A percentile compares a stretch with the other conserved stretches of the same genome.
These are phyloP conservation scores for Kentomonas sorsogonicus DNA, from an alignment of 208 protist species.

Conservation along the genomic window DNA sequence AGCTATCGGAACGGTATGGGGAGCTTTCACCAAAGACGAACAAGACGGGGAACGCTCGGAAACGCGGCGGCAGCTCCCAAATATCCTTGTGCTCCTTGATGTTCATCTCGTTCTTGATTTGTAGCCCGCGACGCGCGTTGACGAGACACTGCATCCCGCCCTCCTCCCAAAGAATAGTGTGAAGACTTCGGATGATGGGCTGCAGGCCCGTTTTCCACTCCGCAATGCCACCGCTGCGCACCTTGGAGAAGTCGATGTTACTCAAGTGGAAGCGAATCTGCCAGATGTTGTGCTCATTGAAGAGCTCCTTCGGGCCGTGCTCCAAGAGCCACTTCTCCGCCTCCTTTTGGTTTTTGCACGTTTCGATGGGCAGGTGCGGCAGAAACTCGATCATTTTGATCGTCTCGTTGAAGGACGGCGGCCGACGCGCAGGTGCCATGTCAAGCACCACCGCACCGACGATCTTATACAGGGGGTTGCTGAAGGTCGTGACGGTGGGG, in stretches of 20 bases:
- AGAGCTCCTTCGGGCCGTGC: slow-evolving; percentile 27
- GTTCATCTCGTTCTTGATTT: slow-evolving; percentile 14
- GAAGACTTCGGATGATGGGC: slow-evolving; percentile 29
- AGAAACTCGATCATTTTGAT: slow-evolving; percentile 32
- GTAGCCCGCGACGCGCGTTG: slow-evolving; percentile 10
- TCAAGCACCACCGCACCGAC: slow-evolving; percentile 36
- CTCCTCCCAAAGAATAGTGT: slow-evolving; percentile 25
- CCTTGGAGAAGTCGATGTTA: slow-evolving; percentile 23
- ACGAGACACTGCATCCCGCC: slow-evolving; percentile 19
- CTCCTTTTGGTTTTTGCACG: slow-evolving; percentile 14
- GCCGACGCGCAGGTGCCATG: slow-evolving; percentile 31
- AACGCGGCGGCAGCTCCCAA: slow-evolving; percentile 20
- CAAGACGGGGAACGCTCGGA: slow-evolving; percentile 19
- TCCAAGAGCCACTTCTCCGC: slow-evolving; percentile 39
- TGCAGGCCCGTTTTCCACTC: slow-evolving; percentile 38
- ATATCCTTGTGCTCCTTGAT: slow-evolving; percentile 18
- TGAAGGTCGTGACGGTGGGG: slow-evolving; percentile 13
- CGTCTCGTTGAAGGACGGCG: slow-evolving; percentile 29
- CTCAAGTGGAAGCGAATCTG: slow-evolving; percentile 40
- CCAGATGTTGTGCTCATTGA: slow-evolving; percentile 27
- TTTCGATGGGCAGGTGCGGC: slow-evolving; percentile 19
- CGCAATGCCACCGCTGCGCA: too few relatives aligned
- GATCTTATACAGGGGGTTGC: slow-evolving; percentile 24
- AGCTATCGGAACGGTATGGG: slow-evolving; percentile 21
- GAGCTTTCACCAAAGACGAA: slow-evolving; percentile 34